These are phyloP conservation scores for Eucalyptus pauciflora DNA, from an alignment of 345 rosid genomes.

Conservation along the genomic window DNA sequence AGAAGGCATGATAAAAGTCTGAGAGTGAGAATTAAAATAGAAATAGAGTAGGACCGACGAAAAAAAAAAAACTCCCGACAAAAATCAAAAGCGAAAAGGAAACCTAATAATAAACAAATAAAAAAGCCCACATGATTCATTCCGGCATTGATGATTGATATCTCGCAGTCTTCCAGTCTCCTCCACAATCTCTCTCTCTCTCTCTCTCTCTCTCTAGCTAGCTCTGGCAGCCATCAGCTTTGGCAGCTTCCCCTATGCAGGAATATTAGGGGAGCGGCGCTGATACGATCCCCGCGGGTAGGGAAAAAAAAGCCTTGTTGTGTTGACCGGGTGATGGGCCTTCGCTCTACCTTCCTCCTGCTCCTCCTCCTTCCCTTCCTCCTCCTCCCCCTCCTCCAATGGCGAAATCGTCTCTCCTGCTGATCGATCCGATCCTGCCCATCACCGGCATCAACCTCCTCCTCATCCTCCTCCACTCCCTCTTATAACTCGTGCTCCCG, in stretches of 20 bases:
- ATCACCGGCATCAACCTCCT: slow-evolving; percentile 57
- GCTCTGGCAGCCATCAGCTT: background rate
- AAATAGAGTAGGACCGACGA: too few relatives aligned
- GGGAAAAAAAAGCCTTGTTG: background rate
- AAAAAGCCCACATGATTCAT: background rate
- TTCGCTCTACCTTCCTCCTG: background rate
- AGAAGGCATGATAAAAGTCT: too few relatives aligned
- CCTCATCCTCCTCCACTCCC: slow-evolving; percentile 76
- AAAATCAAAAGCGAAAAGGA: background rate
- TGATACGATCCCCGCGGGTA: background rate
- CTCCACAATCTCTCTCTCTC: background rate
- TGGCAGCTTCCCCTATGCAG: background rate
- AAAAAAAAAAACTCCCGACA: background rate
- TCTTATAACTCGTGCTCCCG: slow-evolving; percentile 35
- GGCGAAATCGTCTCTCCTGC: background rate
- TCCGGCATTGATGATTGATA: background rate
- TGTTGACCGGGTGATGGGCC: background rate
- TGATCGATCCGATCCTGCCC: slow-evolving; percentile 21
- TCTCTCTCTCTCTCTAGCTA: background rate
- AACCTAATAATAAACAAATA: background rate
- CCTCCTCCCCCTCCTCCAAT: background rate
- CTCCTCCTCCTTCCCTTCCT: background rate
- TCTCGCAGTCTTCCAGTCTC: background rate
- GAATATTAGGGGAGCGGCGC: background rate
- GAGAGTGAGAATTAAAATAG: too few relatives aligned